Percentiles rank a stretch among this genome's conserved stretches.
These are phyloP conservation scores for Candida alai DNA, from an alignment of 805 yeast species.

Conservation along the genomic window DNA sequence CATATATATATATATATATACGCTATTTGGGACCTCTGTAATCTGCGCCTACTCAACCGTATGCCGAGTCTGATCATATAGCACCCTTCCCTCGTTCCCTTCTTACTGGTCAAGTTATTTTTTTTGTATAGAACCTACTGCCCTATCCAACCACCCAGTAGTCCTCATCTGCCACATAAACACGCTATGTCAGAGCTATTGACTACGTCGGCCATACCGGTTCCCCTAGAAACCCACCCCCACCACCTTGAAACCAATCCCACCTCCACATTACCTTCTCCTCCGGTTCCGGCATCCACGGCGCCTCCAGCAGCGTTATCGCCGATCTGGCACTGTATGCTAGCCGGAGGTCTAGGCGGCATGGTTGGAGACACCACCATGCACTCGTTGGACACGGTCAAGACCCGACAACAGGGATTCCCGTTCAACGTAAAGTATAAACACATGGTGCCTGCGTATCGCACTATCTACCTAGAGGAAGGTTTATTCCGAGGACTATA, in stretches of 20 bases:
- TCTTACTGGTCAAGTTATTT: too few relatives aligned
- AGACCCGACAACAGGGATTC: slow-evolving; percentile 97
- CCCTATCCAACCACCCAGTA: too few relatives aligned
- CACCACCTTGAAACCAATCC: too few relatives aligned
- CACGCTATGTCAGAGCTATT: slow-evolving; percentile 23
- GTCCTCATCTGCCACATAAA: too few relatives aligned
- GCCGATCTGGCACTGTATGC: slow-evolving; percentile 55
- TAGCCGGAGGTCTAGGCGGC: slow-evolving; percentile 96
- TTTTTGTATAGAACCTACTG: too few relatives aligned
- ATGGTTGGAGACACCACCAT: slow-evolving; percentile 85
- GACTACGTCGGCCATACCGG: slow-evolving; percentile 35
- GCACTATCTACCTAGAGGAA: slow-evolving; percentile 75
- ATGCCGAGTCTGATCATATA: too few relatives aligned
- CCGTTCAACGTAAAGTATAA: slow-evolving; percentile 62
- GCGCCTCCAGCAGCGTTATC: slow-evolving; percentile 18
- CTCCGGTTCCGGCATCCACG: too few relatives aligned
- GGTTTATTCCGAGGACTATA: slow-evolving; percentile 83
- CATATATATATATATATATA: too few relatives aligned
- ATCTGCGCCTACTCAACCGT: too few relatives aligned
- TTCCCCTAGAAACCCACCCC: too few relatives aligned
- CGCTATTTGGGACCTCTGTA: too few relatives aligned
- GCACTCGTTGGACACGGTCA: slow-evolving; percentile 96
- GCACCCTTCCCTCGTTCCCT: too few relatives aligned
- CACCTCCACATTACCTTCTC: slow-evolving; percentile 10
- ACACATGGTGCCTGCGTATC: slow-evolving; percentile 72